These are phyloP conservation scores for Pachyrhizus erosus DNA, from an alignment of 306 rosid genomes.

Conservation along the genomic window DNA sequence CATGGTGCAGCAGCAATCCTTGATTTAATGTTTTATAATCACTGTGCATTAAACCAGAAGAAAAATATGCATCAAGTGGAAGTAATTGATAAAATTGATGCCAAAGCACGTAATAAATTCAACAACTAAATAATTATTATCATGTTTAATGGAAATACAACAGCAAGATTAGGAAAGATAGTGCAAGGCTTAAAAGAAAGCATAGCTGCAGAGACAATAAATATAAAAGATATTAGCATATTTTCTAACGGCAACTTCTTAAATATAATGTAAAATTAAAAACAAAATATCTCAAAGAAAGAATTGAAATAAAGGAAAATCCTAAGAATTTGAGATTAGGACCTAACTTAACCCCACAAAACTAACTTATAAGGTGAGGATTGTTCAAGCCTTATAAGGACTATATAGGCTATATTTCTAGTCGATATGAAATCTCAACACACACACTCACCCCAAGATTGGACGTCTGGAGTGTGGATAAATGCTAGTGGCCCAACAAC, in stretches of 20 bases:
- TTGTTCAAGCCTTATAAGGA: neutral
- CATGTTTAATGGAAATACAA: constrained; percentile 4
- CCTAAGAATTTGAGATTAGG: neutral
- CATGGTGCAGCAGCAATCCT: constrained; percentile 4
- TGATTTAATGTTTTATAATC: constrained; percentile 21
- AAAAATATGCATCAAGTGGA: constrained; percentile 31
- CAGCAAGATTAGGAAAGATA: neutral
- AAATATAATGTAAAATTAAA: neutral
- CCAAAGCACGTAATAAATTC: neutral
- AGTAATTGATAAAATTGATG: constrained; percentile 21
- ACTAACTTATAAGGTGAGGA: neutral
- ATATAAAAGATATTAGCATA: constrained; percentile 4
- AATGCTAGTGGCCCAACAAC: neutral
- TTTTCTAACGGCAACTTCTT: constrained; percentile 3
- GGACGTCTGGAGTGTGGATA: neutral
- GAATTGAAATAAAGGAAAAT: neutral
- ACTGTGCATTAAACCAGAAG: constrained; percentile 28
- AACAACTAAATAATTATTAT: constrained; percentile 14
- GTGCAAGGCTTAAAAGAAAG: constrained; percentile 3
- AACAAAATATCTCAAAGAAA: neutral
- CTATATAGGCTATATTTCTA: neutral
- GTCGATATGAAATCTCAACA: neutral
- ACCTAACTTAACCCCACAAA: neutral
- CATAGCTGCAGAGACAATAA: neutral
- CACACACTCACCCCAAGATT: neutral